Conservation (phyloP, 441 rosid species). For the Viola pubescens region DNA sequence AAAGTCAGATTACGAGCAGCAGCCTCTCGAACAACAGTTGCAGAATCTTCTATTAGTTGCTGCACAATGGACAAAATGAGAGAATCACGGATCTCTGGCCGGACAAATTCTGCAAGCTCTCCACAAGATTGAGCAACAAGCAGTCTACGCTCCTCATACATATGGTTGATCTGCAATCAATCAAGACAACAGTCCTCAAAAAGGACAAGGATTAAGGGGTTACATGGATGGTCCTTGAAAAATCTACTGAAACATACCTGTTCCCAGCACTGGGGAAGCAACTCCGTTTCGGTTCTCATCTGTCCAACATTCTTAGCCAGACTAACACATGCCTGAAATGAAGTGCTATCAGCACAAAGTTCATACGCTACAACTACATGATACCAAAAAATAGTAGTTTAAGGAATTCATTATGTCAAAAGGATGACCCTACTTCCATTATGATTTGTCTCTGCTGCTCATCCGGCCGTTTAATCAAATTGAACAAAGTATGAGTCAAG, state of each 20-base stretch:
- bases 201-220: constrained; percentile 1
- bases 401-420: constrained; percentile 12
- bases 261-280: constrained; percentile 99
- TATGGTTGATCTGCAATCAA: constrained; percentile 75
- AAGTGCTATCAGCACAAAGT: constrained; percentile 20
- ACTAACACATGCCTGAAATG: constrained; percentile 81
- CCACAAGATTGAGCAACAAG: constrained; percentile 99
- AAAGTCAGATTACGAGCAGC: constrained; percentile 87
- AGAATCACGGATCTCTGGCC: constrained; percentile 94
- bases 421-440: constrained; percentile 70
- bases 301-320: constrained; percentile 95
- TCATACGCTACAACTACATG: constrained; percentile 1
- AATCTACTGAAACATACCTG: constrained; percentile 50
- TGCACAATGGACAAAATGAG: constrained; percentile 89
- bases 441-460: constrained; percentile 90
- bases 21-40: constrained; percentile 92
- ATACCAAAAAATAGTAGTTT: constrained; percentile 12
- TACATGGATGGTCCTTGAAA: constrained; percentile 18
- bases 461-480: constrained; percentile 95
- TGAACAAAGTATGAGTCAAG: constrained; percentile 87
- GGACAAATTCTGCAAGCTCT: constrained; percentile 87
- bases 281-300: constrained; percentile 96
- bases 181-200: constrained; percentile 12
- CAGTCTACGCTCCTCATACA: constrained; percentile 93
- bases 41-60: constrained; percentile 91